These are phyloP conservation scores for Trichoderma atrobrunneum DNA, from an alignment of 2,329 filamentous ascomycete genomes.

Conservation along the genomic window DNA sequence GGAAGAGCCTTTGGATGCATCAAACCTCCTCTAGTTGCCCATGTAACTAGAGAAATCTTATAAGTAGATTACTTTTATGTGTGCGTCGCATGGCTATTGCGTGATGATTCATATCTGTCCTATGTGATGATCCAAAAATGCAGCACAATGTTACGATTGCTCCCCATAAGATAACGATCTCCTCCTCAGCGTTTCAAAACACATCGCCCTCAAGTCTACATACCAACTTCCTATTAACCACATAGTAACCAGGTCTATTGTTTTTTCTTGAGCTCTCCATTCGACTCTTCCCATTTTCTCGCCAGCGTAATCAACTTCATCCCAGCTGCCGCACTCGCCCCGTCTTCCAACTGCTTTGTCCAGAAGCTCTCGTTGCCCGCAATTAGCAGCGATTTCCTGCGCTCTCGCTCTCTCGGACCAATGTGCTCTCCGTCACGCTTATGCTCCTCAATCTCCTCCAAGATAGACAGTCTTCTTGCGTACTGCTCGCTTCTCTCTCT, in stretches of 20 bases:
- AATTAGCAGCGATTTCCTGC: constrained; percentile 37
- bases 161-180: too few relatives aligned
- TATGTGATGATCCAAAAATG: too few relatives aligned
- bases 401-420: constrained; percentile 36
- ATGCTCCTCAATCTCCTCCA: constrained; percentile 42
- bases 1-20: too few relatives aligned
- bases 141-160: too few relatives aligned
- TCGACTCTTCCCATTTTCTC: constrained; percentile 23
- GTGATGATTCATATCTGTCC: too few relatives aligned
- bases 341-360: constrained; percentile 42
- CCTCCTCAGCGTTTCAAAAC: not conserved
- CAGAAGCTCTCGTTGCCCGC: constrained; percentile 38
- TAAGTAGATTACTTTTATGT: too few relatives aligned
- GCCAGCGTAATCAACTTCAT: constrained; percentile 35
- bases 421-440: constrained; percentile 34
- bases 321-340: constrained; percentile 35
- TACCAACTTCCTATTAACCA: not conserved
- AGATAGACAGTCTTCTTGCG: constrained; percentile 34
- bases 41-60: too few relatives aligned
- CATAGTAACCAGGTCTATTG: not conserved
- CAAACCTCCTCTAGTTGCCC: too few relatives aligned
- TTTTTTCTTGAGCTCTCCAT: constrained; percentile 11
- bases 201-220: not conserved
- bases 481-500: constrained; percentile 41
- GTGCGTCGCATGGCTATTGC: too few relatives aligned